Evolutionary conservation across 495 filamentous ascomycete genomes (phyloP).

Genomic region (Talaromyces trachyspermus): DNA sequence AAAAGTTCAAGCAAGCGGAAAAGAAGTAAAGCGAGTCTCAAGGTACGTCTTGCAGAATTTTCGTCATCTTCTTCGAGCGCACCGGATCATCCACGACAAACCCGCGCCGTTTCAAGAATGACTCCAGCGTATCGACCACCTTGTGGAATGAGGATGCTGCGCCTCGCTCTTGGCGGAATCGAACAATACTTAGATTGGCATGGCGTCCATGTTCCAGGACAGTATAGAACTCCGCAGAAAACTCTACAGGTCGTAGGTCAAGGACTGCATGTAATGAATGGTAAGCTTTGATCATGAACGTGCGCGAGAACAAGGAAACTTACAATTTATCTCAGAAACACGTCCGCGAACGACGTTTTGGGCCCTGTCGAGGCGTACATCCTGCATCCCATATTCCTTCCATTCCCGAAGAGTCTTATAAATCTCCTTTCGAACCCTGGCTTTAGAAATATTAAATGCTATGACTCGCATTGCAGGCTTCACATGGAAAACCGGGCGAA

Average conservation of each 20-base stretch:
- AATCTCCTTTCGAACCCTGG: constrained; percentile 66
- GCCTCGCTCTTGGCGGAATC: constrained; percentile 81
- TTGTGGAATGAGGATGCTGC: constrained; percentile 78
- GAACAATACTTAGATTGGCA: constrained; percentile 64
- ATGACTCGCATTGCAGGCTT: constrained; percentile 70
- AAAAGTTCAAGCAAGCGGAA: not conserved
- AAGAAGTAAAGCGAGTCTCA: constrained; percentile 16
- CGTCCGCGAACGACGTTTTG: constrained; percentile 67
- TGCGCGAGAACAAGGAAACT: constrained; percentile 27
- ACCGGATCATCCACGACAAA: constrained; percentile 58
- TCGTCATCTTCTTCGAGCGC: constrained; percentile 55
- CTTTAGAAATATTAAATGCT: constrained; percentile 62
- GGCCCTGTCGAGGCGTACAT: constrained; percentile 65
- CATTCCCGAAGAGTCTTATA: constrained; percentile 66
- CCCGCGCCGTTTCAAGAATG: constrained; percentile 48
- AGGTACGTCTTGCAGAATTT: constrained; percentile 22
- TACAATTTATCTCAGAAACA: constrained; percentile 71
- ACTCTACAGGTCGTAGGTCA: constrained; percentile 65
- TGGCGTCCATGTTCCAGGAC: constrained; percentile 70
- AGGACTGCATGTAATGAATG: constrained; percentile 44
- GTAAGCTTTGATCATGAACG: not conserved
- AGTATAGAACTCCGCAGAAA: constrained; percentile 77
- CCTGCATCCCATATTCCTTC: constrained; percentile 69
- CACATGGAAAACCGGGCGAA: constrained; percentile 81
- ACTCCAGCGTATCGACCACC: constrained; percentile 66